Evolutionary conservation across 371 early-diverging fungal species (phyloP), one percentile per base, ranked within the genome.

Genomic region (Apophysomyces trapeziformis): DNA sequence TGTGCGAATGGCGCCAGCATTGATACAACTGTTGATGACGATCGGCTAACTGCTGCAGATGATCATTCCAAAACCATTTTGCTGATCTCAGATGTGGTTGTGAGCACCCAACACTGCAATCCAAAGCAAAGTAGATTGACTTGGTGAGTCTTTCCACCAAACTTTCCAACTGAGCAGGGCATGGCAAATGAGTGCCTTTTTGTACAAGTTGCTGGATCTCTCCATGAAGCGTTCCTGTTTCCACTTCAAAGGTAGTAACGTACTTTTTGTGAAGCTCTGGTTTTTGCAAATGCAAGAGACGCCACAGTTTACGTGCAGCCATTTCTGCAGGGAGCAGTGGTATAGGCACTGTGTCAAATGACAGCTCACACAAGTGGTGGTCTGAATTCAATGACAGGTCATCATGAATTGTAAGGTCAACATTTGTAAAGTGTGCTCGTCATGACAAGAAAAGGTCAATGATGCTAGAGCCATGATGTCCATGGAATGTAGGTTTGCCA

Each of bases 351-450:
- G 65, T 32, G 18, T 16, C 39, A 46, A 64, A 64, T 35, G 65
- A 64, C 16, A 64, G 44, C 45, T 58, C 65, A 60, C 66, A 66
- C 60, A 66, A 56, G 54, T 66, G 60, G 54, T 67, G 67, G 21
- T 67, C 61, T n/a, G 67, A 67, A 38, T 16, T 41, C 26, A 38
- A 18, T 13, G 3, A 13, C 9, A 64, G 36, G 21, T 44, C 66
- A 36, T 21, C 36, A 1, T 37, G 54, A 35, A 66, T 66, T 4
- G 6, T 41, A 61, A 67, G 16, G 7, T 16, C 7, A 2, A 38
- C 37, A 36, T 60, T 47, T 8, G 8, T 38, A 11, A 67, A 16
- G 11, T 60, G 37, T 6, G 35, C 11, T 26, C 7, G 50, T 36
- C 18, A 35, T 18, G 57, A 67, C 5, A 67, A n/a, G 32, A 67